phyloP scores from a whole-genome alignment of 2,329 filamentous ascomycete genomes.

The Cryphonectria naterciae region DNA sequence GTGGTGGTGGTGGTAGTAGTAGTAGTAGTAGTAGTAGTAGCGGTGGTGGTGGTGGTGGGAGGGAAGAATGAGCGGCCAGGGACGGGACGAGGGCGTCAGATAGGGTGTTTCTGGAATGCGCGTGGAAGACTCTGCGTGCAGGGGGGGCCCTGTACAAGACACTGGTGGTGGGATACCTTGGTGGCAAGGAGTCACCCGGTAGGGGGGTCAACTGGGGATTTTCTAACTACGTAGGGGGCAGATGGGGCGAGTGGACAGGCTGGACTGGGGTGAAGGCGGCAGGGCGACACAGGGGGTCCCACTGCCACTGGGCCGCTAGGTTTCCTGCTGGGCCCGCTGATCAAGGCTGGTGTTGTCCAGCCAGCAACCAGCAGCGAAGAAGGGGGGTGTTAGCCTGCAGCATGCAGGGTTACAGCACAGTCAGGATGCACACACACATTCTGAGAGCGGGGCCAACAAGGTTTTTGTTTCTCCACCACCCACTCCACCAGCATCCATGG shows the following conservation, averaged over 20 bases:
- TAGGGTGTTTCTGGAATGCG: constrained; percentile 29
- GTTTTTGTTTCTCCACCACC: neutral
- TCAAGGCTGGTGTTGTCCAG: neutral
- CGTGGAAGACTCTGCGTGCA: constrained; percentile 27
- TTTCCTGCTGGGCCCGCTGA: neutral
- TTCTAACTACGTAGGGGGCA: neutral
- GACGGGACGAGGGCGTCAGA: constrained; percentile 13
- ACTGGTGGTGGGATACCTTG: neutral
- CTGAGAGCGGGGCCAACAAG: neutral
- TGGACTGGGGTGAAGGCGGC: neutral
- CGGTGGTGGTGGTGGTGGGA: constrained; percentile 7
- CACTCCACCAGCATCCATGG: neutral
- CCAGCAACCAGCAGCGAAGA: neutral
- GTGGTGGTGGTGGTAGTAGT: neutral
- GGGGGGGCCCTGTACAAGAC: constrained; percentile 13
- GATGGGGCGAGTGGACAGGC: neutral
- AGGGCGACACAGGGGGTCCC: neutral
- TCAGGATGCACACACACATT: neutral
- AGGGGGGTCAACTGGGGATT: neutral
- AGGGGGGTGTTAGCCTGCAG: neutral
- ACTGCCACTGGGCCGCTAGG: neutral
- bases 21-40: neutral
- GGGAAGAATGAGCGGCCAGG: constrained; percentile 8
- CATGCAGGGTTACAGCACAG: constrained; percentile 7
- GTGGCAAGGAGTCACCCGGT: constrained; percentile 6